Base-by-base conservation (phyloP, 148 eudicot species). In the Oxyria digyna region DNA sequence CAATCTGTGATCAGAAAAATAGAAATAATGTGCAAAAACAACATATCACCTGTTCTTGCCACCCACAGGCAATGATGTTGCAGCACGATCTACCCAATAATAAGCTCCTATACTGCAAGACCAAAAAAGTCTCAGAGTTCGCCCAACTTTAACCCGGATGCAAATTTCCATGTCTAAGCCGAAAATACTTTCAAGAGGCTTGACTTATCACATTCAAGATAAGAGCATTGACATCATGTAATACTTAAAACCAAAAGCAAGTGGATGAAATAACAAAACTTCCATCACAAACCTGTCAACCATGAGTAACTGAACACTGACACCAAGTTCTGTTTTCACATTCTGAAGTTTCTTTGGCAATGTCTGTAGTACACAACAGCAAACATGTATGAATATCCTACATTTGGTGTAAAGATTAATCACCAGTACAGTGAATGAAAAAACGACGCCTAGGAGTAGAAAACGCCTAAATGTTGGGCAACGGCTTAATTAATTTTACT, bases 21-120 rank as follows among this genome's bases (percentile, higher is more conserved):
- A 55, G 1, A 27, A 1, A 52, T 18, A 26, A 12, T 27, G 33
- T 57, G 18, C 18, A 57, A 27, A 55, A 57, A 59, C 62, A 29
- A 59, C 9, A 59, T 20, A 29, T 4, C 79, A 87, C 96, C 93
- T 84, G 79, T 66, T 81, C 65, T 57, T 84, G 35, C 76, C 74
- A 59, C 84, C 86, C 67, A 82, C 69, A 42, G 89, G 84, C 71
- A 84, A 72, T 67, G 94, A 84, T 59, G 91, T 77, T 55, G 86
- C 75, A 76, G 91, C 85, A 73, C 96, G 98, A 71, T 92, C 96
- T 72, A 81, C 83, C 91, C 94, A 87, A 63, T 92, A 84, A 80
- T 80, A 92, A 73, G 96, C 96, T 70, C 96, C 98, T 66, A 92
- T 87, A 68, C 94, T 92, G 84, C 27, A 33, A 73, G 52, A 31